Conservation (phyloP, 208 protist species). For the Trypanosoma caninum region DNA sequence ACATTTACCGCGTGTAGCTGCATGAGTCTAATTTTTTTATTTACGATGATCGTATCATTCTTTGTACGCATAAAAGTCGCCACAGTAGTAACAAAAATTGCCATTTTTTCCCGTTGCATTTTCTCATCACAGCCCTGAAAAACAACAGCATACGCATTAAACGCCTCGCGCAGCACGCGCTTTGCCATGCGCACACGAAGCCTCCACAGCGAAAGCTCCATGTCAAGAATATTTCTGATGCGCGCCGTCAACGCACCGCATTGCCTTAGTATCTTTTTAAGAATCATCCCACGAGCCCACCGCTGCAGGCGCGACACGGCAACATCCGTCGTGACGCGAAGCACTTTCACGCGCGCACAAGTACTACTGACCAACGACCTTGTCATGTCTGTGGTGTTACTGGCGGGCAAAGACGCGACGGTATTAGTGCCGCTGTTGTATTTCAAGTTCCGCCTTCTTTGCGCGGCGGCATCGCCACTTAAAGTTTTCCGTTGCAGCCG, state of each 20-base stretch:
- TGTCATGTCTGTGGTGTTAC: too few relatives aligned
- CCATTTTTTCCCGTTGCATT: neutral
- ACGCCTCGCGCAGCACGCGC: slow-evolving; percentile 24
- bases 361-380: too few relatives aligned
- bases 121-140: neutral
- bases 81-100: slow-evolving; percentile 8
- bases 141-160: slow-evolving; percentile 17
- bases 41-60: neutral
- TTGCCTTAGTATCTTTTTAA: slow-evolving; percentile 12
- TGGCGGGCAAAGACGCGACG: too few relatives aligned
- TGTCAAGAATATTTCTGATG: slow-evolving; percentile 15
- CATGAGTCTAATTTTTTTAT: neutral
- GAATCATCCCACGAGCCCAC: slow-evolving; percentile 29
- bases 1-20: slow-evolving; percentile 15
- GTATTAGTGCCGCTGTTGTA: too few relatives aligned
- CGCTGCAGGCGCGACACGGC: slow-evolving; percentile 40
- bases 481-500: too few relatives aligned
- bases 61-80: slow-evolving; percentile 20
- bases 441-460: too few relatives aligned
- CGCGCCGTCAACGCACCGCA: slow-evolving; percentile 15
- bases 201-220: slow-evolving; percentile 22
- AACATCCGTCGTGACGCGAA: slow-evolving; percentile 29
- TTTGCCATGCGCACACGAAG: slow-evolving; percentile 33
- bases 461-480: too few relatives aligned
- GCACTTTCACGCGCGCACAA: neutral